A percentile compares a stretch with the other conserved stretches of the same genome.
These are phyloP conservation scores for Terfezia claveryi DNA, from an alignment of 495 filamentous ascomycete genomes.

Conservation along the genomic window DNA sequence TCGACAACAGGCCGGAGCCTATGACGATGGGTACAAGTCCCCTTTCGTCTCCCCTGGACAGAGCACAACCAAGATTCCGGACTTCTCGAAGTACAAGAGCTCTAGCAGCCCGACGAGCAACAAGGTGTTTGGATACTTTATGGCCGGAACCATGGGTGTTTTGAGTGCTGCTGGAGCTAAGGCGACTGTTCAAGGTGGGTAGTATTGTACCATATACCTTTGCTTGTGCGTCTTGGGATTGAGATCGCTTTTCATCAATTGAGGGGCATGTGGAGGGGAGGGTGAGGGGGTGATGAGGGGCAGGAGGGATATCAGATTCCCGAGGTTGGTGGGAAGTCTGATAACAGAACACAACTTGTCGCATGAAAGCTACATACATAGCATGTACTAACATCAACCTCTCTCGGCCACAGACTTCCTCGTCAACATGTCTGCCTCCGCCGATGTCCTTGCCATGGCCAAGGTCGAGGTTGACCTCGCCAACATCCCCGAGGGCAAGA, in stretches of 20 bases:
- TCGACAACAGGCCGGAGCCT: background rate
- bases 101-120: slow-evolving; percentile 41
- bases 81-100: slow-evolving; percentile 71
- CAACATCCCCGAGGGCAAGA: slow-evolving; percentile 95
- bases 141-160: slow-evolving; percentile 87
- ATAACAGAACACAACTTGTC: too few relatives aligned
- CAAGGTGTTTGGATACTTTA: slow-evolving; percentile 88
- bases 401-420: slow-evolving; percentile 54
- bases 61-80: slow-evolving; percentile 51
- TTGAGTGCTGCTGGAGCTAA: slow-evolving; percentile 83
- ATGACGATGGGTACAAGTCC: slow-evolving; percentile 11
- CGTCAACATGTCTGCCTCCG: slow-evolving; percentile 98
- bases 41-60: slow-evolving; percentile 14
- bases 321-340: too few relatives aligned
- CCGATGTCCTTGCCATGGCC: slow-evolving; percentile 94
- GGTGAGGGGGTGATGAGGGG: background rate
- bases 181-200: slow-evolving; percentile 82
- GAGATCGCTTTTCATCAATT: background rate
- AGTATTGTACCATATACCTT: background rate
- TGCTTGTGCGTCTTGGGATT: background rate
- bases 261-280: background rate
- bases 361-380: background rate
- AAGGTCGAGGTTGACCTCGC: slow-evolving; percentile 94
- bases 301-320: too few relatives aligned
- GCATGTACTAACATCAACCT: background rate